Conservation (phyloP, 495 filamentous ascomycete species). For the Tuber melanosporum region DNA sequence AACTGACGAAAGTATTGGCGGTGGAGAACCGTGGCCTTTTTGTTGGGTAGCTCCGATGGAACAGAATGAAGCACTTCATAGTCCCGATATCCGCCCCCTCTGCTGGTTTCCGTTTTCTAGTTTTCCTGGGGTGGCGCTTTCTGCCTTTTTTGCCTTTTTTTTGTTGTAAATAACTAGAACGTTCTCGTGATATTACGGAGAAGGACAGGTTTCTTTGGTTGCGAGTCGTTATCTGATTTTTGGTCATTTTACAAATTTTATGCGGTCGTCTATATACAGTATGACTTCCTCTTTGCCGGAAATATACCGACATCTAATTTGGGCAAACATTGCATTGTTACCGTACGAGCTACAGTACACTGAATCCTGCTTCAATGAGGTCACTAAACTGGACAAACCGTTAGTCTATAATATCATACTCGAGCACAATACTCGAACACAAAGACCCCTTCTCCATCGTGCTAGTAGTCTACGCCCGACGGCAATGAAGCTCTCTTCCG, state of each 20-base stretch:
- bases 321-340: neutral
- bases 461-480: no score
- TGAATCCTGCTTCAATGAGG: neutral
- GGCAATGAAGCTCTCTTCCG: neutral
- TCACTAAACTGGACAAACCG: neutral
- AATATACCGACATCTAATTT: neutral
- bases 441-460: neutral
- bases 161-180: neutral
- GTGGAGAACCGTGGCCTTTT: conserved; percentile 27
- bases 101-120: neutral
- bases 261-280: neutral
- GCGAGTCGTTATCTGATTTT: neutral
- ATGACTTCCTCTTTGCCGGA: neutral
- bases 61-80: neutral
- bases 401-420: neutral
- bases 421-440: neutral
- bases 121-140: neutral
- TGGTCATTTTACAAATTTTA: neutral
- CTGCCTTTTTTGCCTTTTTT: neutral
- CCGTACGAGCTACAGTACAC: neutral
- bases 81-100: neutral
- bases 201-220: neutral
- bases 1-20: conserved; percentile 24
- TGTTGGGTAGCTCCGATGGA: conserved; percentile 4
- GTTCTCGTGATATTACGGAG: neutral